A percentile compares a stretch with the other conserved stretches of the same genome.
Evolutionary conservation across 2,329 filamentous ascomycete genomes (phyloP).

Genomic region (Hypoxylon sp.): DNA sequence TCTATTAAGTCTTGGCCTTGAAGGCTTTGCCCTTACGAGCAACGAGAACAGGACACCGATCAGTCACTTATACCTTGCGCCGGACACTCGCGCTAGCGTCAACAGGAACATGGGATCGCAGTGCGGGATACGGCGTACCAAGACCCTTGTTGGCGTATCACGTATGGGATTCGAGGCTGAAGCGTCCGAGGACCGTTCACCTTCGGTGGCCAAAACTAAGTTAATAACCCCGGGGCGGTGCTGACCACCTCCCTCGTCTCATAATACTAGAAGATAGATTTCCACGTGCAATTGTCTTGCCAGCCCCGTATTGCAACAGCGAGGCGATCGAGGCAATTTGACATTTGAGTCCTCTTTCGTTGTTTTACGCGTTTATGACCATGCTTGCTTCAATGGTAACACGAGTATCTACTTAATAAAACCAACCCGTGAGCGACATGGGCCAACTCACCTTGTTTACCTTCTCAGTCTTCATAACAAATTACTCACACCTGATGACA

Average conservation of each 20-base stretch:
- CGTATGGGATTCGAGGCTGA: slow-evolving; percentile 29
- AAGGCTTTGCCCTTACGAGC: slow-evolving; percentile 1
- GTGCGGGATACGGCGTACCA: not conserved
- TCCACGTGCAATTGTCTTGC: slow-evolving; percentile 13
- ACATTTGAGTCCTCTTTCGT: slow-evolving; percentile 12
- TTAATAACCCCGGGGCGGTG: slow-evolving; percentile 23
- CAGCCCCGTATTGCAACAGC: slow-evolving; percentile 25
- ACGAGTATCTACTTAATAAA: slow-evolving; percentile 18
- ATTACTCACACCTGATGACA: slow-evolving; percentile 16
- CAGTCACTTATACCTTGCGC: slow-evolving; percentile 6
- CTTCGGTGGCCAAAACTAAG: slow-evolving; percentile 24
- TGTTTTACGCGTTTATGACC: not conserved
- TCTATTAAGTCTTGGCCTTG: not conserved
- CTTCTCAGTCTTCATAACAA: slow-evolving; percentile 5
- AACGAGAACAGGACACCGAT: not conserved
- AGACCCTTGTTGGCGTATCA: slow-evolving; percentile 4
- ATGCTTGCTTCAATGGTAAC: not conserved
- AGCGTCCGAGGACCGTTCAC: slow-evolving; percentile 10
- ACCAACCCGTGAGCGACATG: slow-evolving; percentile 26
- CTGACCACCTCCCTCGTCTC: not conserved
- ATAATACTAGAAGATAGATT: not conserved
- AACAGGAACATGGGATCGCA: not conserved
- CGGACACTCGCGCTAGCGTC: not conserved
- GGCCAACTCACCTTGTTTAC: slow-evolving; percentile 12
- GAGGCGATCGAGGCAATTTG: slow-evolving; percentile 16